phyloP scores from a whole-genome alignment of 768 basidiomycete genomes.

The Trametes elegans region DNA sequence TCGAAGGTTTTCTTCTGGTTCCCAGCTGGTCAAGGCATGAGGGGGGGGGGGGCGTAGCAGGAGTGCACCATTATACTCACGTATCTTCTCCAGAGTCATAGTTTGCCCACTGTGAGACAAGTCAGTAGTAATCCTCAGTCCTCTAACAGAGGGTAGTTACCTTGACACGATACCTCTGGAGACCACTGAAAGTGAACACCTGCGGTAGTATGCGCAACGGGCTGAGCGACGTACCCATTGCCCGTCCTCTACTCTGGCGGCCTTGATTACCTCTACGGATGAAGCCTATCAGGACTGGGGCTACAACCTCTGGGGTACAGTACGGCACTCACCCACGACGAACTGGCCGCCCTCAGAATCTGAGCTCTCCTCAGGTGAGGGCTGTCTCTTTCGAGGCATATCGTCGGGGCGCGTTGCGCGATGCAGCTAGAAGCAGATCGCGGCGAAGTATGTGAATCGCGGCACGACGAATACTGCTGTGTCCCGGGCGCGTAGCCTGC shows the following conservation, averaged over 20 bases:
- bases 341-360: conserved; percentile 14
- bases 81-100: conserved; percentile 57
- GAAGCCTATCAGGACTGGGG: too few species aligned
- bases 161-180: conserved; percentile 75
- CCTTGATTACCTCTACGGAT: conserved; percentile 51
- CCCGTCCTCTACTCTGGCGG: conserved; percentile 50
- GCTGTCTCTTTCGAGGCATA: conserved; percentile 12
- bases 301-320: background rate
- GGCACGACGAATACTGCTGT: too few species aligned
- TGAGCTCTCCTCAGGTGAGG: background rate
- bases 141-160: conserved; percentile 31
- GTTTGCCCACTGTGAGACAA: conserved; percentile 56
- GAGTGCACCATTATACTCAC: conserved; percentile 32
- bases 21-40: conserved; percentile 53
- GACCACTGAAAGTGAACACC: too few species aligned
- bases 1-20: conserved; percentile 57
- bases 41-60: background rate
- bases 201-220: too few species aligned
- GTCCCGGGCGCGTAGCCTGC: too few species aligned
- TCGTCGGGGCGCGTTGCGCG: background rate
- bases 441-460: too few species aligned
- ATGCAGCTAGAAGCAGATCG: too few species aligned
- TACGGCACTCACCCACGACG: conserved; percentile 14
- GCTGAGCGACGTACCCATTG: conserved; percentile 51
- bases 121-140: too few species aligned